phyloP scores from a whole-genome alignment of 345 rosid genomes.

The Limnanthes douglasii region DNA sequence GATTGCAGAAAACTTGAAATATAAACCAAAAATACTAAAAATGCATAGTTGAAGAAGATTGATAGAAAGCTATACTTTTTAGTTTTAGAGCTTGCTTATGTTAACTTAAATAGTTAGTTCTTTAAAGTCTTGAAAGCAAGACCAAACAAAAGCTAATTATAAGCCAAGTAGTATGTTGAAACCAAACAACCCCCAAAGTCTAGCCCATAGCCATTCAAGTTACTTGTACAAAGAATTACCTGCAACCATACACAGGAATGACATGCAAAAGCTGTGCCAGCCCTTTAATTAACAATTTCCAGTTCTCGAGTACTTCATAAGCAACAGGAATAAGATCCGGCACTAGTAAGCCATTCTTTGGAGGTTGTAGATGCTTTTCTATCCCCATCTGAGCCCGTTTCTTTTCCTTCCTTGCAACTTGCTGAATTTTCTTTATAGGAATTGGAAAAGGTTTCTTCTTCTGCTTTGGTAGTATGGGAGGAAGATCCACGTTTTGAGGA shows the following conservation, averaged over 20 bases:
- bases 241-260: slow-evolving; percentile 70
- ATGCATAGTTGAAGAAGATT: too few species aligned
- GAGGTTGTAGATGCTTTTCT: slow-evolving; percentile 72
- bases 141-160: too few species aligned
- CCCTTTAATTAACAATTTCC: slow-evolving; percentile 73
- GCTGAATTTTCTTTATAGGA: slow-evolving; percentile 52
- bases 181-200: too few species aligned
- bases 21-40: neutral
- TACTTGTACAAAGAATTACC: too few species aligned
- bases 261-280: slow-evolving; percentile 62
- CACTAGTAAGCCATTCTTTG: slow-evolving; percentile 71
- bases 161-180: too few species aligned
- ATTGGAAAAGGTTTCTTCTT: slow-evolving; percentile 84
- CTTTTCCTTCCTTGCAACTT: slow-evolving; percentile 42
- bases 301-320: slow-evolving; percentile 49
- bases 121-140: too few species aligned
- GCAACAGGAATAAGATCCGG: slow-evolving; percentile 63
- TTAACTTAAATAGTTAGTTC: too few species aligned
- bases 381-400: slow-evolving; percentile 72
- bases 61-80: too few species aligned
- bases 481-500: slow-evolving; percentile 77
- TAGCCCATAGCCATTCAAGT: too few species aligned
- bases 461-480: slow-evolving; percentile 48
- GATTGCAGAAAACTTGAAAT: neutral
- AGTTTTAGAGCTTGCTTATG: too few species aligned